Evolutionary conservation across 192 early-diverging fungal species (phyloP).

Genomic region (Dimargaris verticillata): DNA sequence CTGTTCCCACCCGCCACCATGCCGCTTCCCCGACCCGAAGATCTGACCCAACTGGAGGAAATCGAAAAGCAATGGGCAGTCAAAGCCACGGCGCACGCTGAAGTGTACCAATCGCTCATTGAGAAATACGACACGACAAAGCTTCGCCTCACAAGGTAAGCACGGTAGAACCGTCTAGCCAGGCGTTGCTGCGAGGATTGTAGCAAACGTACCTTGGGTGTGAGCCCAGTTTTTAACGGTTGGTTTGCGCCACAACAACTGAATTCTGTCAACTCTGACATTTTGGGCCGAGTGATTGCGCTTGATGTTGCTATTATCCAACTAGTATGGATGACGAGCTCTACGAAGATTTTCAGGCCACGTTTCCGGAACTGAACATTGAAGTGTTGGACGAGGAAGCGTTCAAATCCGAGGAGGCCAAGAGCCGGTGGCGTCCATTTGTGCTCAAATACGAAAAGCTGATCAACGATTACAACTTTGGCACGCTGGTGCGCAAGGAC

Average conservation of each 20-base stretch:
- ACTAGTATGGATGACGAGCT: constrained; percentile 69
- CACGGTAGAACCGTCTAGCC: background rate
- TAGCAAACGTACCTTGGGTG: too few species aligned
- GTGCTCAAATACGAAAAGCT: constrained; percentile 73
- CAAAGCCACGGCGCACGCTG: constrained; percentile 88
- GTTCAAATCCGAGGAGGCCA: constrained; percentile 67
- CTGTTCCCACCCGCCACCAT: constrained; percentile 16
- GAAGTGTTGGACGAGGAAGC: constrained; percentile 49
- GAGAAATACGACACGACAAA: constrained; percentile 46
- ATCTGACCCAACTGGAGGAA: constrained; percentile 55
- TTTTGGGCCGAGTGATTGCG: too few species aligned
- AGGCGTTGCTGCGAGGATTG: background rate
- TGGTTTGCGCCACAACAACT: too few species aligned
- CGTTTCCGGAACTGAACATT: constrained; percentile 66
- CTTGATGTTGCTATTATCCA: too few species aligned
- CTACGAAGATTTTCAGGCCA: constrained; percentile 51
- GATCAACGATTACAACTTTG: constrained; percentile 90
- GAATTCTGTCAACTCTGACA: too few species aligned
- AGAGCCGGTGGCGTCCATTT: constrained; percentile 78
- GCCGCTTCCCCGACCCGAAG: constrained; percentile 53
- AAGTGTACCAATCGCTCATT: constrained; percentile 81
- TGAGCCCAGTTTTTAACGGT: too few species aligned
- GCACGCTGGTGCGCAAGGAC: constrained; percentile 67
- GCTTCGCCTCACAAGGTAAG: constrained; percentile 62
- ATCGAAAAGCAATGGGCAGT: constrained; percentile 94